A percentile compares a stretch with the other conserved stretches of the same genome.
Conservation (phyloP, 164 flowering plant genomes). For the Nelumbo lutea region DNA sequence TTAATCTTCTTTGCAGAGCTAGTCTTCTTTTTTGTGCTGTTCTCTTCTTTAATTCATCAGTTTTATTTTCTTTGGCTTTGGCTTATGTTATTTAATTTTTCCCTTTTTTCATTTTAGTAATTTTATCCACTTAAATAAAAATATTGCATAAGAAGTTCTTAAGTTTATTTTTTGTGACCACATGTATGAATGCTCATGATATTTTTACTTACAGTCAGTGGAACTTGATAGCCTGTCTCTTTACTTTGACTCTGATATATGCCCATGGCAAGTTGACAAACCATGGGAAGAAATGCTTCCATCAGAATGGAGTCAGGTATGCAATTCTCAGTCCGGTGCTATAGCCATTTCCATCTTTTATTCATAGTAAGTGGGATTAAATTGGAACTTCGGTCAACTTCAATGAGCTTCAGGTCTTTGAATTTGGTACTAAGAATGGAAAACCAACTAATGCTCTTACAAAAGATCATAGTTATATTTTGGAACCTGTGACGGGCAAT, state of each 20-base stretch:
- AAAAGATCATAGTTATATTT: constrained; percentile 57
- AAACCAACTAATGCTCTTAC: constrained; percentile 32
- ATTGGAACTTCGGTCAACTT: not conserved
- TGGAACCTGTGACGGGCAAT: constrained; percentile 90
- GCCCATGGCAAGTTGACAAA: constrained; percentile 68
- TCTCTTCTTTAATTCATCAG: too few relatives aligned
- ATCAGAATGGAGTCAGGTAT: constrained; percentile 89
- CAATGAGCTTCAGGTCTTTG: constrained; percentile 56
- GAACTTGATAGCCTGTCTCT: constrained; percentile 77
- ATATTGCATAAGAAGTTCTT: not conserved
- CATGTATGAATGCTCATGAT: constrained; percentile 1
- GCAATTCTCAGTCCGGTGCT: not conserved
- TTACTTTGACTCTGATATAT: constrained; percentile 84
- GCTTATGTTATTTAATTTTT: too few relatives aligned
- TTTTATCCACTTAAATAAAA: not conserved
- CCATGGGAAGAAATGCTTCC: constrained; percentile 91
- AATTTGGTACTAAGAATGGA: constrained; percentile 55
- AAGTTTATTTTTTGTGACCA: not conserved
- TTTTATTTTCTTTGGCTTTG: too few relatives aligned
- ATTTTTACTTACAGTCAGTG: constrained; percentile 48
- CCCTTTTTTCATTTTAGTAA: too few relatives aligned
- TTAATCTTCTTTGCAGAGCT: too few relatives aligned
- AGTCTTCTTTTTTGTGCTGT: too few relatives aligned
- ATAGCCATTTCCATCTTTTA: not conserved
- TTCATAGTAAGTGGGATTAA: not conserved